Conservation (phyloP, 2,329 filamentous ascomycete genomes). For the Pezicula radicicola region DNA sequence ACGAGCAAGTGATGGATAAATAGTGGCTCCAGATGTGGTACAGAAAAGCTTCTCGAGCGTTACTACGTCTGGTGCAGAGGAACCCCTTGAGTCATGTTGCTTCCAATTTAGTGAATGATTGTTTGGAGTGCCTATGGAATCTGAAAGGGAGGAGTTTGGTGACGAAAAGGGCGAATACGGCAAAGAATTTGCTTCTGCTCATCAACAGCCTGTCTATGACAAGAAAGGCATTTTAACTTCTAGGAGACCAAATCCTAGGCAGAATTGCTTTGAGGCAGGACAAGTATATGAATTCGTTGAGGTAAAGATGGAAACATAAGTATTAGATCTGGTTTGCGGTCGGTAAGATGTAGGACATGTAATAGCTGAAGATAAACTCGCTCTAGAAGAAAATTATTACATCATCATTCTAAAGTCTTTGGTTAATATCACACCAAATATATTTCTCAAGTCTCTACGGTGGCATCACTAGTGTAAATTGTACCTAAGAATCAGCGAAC, state of each 20-base stretch:
- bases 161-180: slow-evolving; percentile 42
- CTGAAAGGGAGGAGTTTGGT: slow-evolving; percentile 44
- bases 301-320: too few relatives aligned
- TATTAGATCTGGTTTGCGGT: too few relatives aligned
- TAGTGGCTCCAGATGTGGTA: slow-evolving; percentile 49
- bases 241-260: neutral
- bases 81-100: slow-evolving; percentile 37
- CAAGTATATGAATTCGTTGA: neutral
- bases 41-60: slow-evolving; percentile 40
- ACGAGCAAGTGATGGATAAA: slow-evolving; percentile 9
- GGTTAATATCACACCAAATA: too few relatives aligned
- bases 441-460: too few relatives aligned
- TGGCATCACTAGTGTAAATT: too few relatives aligned
- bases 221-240: neutral
- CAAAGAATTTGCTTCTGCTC: slow-evolving; percentile 21
- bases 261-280: neutral
- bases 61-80: slow-evolving; percentile 46
- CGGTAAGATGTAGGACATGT: too few relatives aligned
- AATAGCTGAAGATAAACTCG: too few relatives aligned
- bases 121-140: slow-evolving; percentile 46
- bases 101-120: slow-evolving; percentile 39
- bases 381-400: too few relatives aligned
- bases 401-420: too few relatives aligned
- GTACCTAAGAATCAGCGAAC: too few relatives aligned
- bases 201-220: neutral